Percentiles rank a stretch among this genome's conserved stretches.
phyloP scores from a whole-genome alignment of 1,284 basidiomycete genomes.

The Cutaneotrichosporon cavernicola region DNA sequence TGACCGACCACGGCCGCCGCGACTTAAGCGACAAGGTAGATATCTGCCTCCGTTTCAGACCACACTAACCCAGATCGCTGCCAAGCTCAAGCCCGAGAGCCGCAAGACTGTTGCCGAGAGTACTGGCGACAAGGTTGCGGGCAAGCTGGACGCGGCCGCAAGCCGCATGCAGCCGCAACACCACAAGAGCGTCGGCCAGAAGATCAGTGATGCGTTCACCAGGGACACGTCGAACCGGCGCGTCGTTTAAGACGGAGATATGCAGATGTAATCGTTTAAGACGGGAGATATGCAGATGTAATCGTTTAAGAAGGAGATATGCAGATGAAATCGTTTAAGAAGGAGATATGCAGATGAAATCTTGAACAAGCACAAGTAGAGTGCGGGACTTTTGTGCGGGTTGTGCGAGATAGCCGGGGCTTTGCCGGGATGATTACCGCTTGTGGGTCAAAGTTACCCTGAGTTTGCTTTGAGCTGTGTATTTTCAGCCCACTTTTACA shows the following conservation, averaged over 20 bases:
- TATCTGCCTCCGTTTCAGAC: neutral
- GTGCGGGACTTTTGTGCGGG: too few species aligned
- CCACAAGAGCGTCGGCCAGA: constrained; percentile 49
- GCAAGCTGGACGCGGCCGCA: constrained; percentile 41
- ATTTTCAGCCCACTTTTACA: too few species aligned
- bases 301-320: too few species aligned
- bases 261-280: neutral
- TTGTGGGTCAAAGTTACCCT: too few species aligned
- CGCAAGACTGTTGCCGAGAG: constrained; percentile 49
- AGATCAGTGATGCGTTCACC: constrained; percentile 42
- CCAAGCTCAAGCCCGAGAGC: constrained; percentile 48
- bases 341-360: too few species aligned
- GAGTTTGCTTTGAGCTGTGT: too few species aligned
- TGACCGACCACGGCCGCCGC: constrained; percentile 39
- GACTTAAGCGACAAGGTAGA: constrained; percentile 48
- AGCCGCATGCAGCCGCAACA: constrained; percentile 39
- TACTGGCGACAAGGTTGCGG: constrained; percentile 42
- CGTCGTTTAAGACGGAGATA: neutral
- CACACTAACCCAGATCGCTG: constrained; percentile 22
- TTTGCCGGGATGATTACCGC: too few species aligned
- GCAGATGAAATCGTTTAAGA: too few species aligned
- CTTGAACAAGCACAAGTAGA: too few species aligned
- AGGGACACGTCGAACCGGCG: constrained; percentile 22
- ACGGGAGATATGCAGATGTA: too few species aligned
- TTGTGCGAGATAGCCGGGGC: too few species aligned